Percentiles rank a stretch among this genome's conserved stretches.
Evolutionary conservation across 2,329 filamentous ascomycete genomes (phyloP).

Genomic region (Diatrype stigma): DNA sequence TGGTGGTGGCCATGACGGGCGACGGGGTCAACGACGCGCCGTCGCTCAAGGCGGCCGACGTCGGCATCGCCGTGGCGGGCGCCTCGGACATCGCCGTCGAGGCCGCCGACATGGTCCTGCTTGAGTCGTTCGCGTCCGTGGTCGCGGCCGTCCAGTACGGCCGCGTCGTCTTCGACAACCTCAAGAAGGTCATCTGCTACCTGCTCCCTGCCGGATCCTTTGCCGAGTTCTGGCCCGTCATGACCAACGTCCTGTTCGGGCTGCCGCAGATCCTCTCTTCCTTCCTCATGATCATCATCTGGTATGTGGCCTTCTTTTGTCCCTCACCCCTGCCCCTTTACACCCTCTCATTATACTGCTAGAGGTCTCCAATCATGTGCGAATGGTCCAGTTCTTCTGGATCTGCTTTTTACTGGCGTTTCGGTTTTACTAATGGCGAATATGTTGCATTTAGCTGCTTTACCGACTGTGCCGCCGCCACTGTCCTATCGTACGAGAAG

Average conservation of each 20-base stretch:
- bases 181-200: conserved; percentile 75
- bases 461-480: conserved; percentile 71
- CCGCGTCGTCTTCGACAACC: conserved; percentile 72
- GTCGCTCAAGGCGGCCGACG: conserved; percentile 73
- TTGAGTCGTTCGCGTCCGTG: conserved; percentile 70
- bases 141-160: conserved; percentile 70
- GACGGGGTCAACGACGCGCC: conserved; percentile 86
- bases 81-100: conserved; percentile 81
- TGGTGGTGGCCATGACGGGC: conserved; percentile 81
- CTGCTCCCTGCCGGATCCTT: conserved; percentile 70
- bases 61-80: conserved; percentile 76
- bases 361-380: too few species aligned
- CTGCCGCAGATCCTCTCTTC: conserved; percentile 69
- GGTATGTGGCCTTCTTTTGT: conserved; percentile 30
- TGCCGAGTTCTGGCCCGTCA: conserved; percentile 71
- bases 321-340: conserved; percentile 7
- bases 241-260: conserved; percentile 68
- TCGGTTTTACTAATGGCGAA: too few species aligned
- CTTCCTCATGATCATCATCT: conserved; percentile 69
- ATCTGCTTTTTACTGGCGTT: too few species aligned
- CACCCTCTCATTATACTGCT: too few species aligned
- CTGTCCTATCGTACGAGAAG: conserved; percentile 70
- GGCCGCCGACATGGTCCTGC: conserved; percentile 75
- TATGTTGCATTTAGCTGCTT: conserved; percentile 56
- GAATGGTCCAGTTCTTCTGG: too few species aligned